Evolutionary conservation across 106 monocot species (phyloP).

Genomic region (Alisma plantagoaquatica): DNA sequence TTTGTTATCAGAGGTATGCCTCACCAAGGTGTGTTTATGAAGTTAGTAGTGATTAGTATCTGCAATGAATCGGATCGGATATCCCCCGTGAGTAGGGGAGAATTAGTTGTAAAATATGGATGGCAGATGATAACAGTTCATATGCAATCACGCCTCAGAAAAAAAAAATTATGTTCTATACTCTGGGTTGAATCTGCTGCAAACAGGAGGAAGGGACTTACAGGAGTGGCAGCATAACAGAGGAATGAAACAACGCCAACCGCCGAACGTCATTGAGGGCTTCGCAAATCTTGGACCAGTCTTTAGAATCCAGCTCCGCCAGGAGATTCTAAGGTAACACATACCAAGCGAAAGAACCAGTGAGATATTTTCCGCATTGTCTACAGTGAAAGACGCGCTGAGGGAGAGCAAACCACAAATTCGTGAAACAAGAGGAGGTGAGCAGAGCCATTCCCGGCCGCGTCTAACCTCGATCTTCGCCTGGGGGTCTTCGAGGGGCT

Average conservation of each 20-base stretch:
- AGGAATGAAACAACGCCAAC: constrained; percentile 43
- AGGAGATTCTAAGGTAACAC: constrained; percentile 23
- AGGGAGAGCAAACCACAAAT: neutral
- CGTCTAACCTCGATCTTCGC: constrained; percentile 31
- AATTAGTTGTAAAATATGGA: no score
- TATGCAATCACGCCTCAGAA: no score
- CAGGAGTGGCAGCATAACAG: constrained; percentile 56
- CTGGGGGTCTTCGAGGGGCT: constrained; percentile 35
- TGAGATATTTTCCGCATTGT: neutral
- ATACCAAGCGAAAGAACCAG: neutral
- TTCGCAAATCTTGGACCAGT: constrained; percentile 54
- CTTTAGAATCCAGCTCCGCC: constrained; percentile 59
- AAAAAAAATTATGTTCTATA: no score
- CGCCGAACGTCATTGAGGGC: constrained; percentile 69
- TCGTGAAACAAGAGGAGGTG: neutral
- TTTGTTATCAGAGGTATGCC: no score
- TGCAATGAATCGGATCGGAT: no score
- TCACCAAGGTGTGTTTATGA: no score
- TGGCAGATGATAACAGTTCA: no score
- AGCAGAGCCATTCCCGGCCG: no score
- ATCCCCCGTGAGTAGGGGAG: no score
- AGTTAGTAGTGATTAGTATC: no score
- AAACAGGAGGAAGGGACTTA: constrained; percentile 19
- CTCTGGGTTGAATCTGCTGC: neutral
- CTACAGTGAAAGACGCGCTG: neutral